Evolutionary conservation across 208 protist genomes (phyloP), one percentile per base, ranked within the genome.

Genomic region (Acanthamoeba triangularis): DNA sequence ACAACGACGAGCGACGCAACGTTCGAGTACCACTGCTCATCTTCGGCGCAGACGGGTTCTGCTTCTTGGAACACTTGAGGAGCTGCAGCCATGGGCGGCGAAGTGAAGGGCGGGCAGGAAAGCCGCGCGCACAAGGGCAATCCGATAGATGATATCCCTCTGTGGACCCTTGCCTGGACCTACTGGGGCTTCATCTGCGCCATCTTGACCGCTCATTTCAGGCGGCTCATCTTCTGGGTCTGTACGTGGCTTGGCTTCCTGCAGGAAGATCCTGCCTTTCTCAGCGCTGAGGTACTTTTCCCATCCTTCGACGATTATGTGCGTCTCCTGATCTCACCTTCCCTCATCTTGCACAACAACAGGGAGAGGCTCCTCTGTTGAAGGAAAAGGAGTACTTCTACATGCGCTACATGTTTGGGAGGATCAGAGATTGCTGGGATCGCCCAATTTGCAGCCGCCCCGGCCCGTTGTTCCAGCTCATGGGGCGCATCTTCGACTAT

Each of bases 321-420:
- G 16, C 8, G 52, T 18, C 11, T 93, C 3, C 13, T 5, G 18
- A 63, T 1, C 18, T n/a, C n/a, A n/a, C n/a, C n/a, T n/a, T 84
- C 14, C 35, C 20, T 52, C 35, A 35, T 52, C 28, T 20, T 78
- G 3, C n/a, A n/a, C n/a, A n/a, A n/a, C n/a, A n/a, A n/a, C 44
- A 96, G 94, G 99, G 98, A 54, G 99, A 99, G 96, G 98, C 99
- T n/a, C 99, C 99, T 59, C 97, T 99, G n/a, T 97, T 99, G 87
- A 98, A 98, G 82, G 97, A 98, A 94, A 99, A 99, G 94, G 99
- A 99, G 92, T 96, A 98, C 96, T 99, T 99, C 96, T 99, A 98
- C 98, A 98, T 98, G 84, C 97, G 98, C 67, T 97, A 98, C 93
- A 97, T 99, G 61, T 99, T 99, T 97, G 95, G 97, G 95, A 98